Conservation (phyloP, 2,329 filamentous ascomycete genomes). For the Ceratocystis cacaofunesta region DNA sequence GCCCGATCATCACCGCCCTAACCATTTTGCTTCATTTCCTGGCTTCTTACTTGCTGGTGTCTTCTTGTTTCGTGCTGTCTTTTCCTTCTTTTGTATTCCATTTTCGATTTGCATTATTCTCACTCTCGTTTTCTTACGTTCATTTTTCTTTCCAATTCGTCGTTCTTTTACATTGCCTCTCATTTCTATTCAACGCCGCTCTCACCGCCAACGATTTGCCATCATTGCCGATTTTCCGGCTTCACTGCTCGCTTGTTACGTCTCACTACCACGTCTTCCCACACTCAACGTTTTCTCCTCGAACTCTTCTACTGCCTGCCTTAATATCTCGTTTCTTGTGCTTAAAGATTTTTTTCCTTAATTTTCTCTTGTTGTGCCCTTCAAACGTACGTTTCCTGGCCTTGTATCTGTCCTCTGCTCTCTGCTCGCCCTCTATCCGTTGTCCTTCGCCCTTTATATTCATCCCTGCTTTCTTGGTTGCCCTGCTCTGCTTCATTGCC, state of each 20-base stretch:
- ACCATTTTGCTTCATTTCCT: not conserved
- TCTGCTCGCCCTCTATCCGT: not conserved
- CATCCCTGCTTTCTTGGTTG: not conserved
- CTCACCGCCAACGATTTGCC: not conserved
- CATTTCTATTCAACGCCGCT: not conserved
- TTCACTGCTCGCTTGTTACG: slow-evolving; percentile 4
- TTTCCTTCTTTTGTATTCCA: not conserved
- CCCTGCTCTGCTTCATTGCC: not conserved
- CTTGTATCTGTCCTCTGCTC: not conserved
- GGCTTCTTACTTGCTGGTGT: not conserved
- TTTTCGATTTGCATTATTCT: no score
- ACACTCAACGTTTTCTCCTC: no score
- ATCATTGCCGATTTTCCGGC: not conserved
- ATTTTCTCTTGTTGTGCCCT: not conserved
- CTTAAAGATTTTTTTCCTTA: not conserved
- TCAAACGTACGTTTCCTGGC: not conserved
- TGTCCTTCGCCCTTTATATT: not conserved
- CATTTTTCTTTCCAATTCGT: not conserved
- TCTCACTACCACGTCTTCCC: not conserved
- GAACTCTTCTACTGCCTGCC: not conserved
- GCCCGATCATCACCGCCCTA: not conserved
- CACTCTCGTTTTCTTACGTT: not conserved
- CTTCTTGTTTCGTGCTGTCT: not conserved
- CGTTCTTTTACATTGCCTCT: not conserved
- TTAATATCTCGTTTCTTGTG: not conserved